These are phyloP conservation scores for Eucalyptus polybractea DNA, from an alignment of 345 rosid species.

Conservation along the genomic window DNA sequence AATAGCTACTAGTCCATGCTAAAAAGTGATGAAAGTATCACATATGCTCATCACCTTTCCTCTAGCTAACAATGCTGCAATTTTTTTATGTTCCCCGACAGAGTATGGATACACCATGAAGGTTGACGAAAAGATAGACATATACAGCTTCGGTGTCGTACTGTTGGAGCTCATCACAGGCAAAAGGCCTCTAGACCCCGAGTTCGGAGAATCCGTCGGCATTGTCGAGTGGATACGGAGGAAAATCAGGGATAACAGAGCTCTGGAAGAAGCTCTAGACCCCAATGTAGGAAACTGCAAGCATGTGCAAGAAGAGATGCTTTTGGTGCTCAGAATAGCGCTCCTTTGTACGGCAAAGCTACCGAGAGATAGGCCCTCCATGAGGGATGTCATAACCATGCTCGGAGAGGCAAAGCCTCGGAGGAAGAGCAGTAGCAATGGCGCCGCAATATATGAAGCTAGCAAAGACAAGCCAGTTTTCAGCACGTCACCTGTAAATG, in stretches of 20 bases:
- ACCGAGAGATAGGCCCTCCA: conserved; percentile 86
- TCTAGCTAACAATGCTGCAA: not conserved
- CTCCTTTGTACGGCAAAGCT: conserved; percentile 80
- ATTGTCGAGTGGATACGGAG: conserved; percentile 69
- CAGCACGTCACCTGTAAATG: conserved; percentile 69
- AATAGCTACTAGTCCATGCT: not conserved
- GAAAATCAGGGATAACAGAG: conserved; percentile 47
- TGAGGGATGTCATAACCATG: conserved; percentile 87
- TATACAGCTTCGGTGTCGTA: conserved; percentile 82
- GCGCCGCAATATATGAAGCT: conserved; percentile 5
- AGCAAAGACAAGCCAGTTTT: conserved; percentile 44
- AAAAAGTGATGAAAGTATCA: not conserved
- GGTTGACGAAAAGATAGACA: conserved; percentile 92
- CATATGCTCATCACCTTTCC: not conserved
- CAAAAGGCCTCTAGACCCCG: conserved; percentile 49
- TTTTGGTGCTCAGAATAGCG: conserved; percentile 70
- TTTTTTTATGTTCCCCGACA: conserved; percentile 4
- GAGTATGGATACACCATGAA: conserved; percentile 87
- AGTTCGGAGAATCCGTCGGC: conserved; percentile 57
- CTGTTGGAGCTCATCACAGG: conserved; percentile 77
- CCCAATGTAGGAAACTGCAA: conserved; percentile 60
- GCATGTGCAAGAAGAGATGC: conserved; percentile 94
- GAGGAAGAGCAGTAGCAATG: conserved; percentile 58
- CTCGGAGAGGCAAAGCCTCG: conserved; percentile 90
- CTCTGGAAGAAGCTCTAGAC: conserved; percentile 63